Percentiles rank a stretch among this genome's conserved stretches.
Conservation (phyloP, 2,329 filamentous ascomycete species). For the Emergomyces orientalis region DNA sequence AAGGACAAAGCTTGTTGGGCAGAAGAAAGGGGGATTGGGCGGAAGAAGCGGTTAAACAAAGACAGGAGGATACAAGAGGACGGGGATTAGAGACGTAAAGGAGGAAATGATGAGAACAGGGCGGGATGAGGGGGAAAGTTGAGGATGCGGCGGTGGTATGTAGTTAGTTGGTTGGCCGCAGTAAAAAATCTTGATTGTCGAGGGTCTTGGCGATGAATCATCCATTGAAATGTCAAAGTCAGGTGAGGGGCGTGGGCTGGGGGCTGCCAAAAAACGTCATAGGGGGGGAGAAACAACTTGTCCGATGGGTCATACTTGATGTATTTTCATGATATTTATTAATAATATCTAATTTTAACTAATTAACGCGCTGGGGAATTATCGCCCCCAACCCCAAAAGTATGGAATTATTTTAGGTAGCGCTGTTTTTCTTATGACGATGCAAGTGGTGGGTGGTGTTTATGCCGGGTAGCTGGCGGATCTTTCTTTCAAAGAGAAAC, state of each 20-base stretch:
- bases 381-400: no score
- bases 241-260: not conserved
- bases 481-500: no score
- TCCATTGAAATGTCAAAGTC: not conserved
- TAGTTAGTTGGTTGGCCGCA: not conserved
- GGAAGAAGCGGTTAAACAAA: not conserved
- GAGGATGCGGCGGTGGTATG: not conserved
- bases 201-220: not conserved
- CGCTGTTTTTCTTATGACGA: no score
- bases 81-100: not conserved
- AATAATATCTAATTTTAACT: no score
- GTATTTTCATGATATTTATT: no score
- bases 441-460: no score
- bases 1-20: not conserved
- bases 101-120: not conserved
- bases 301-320: no score
- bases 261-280: not conserved
- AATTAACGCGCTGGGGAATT: no score
- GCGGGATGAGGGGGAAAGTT: not conserved
- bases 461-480: no score
- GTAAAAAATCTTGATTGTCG: not conserved
- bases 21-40: not conserved
- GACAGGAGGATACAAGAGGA: not conserved
- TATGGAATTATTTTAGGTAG: no score
- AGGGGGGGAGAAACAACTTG: no score